Base-by-base conservation (phyloP, 805 yeast species). In the Nakazawaea ambrosiae region DNA sequence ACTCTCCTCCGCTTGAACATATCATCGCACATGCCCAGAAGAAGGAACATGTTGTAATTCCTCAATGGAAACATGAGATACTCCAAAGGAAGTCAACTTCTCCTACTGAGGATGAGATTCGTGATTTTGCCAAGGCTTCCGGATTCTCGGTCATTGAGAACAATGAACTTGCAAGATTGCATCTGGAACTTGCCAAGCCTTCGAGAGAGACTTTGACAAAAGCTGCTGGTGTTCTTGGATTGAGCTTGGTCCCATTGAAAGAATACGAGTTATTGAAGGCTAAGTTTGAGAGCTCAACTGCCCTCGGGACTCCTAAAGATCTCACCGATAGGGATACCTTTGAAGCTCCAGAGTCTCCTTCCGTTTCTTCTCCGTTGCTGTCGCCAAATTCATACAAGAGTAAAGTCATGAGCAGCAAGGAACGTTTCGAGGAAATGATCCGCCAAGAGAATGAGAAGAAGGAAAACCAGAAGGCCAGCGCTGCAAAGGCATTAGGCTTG, bases 321-420 rank as follows among this genome's bases (percentile, higher is more conserved):
- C 7, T 10, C 10, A 11, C 31, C 5, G 10, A 12, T 12, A 28
- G 19, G 16, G 33, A 31, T 11, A 5, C 20, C 15, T 14, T 28
- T 14, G 5, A 6, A 10, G 20, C 24, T 12, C 28, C 23, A 19
- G 44, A 37, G 31, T 19, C 42, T 15, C 12, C 29, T 14, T 28
- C 40, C 3, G 25, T 41, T 11, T 32, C 39, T 6, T 25, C 43
- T 8, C 33, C 44, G 2, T 42, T 47, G 14, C 18, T 46, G 12
- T 14, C 33, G 2, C 33, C 40, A 5, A 26, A 22, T 27, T n/a
- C 20, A 19, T 12, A 34, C 9, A 37, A 28, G 27, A 37, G 34
- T 2, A 61, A 58, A 37, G 61, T 60, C 29, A 42, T 53, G 19
- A 57, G 56, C 3, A 58, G 56, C 7, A 59, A 60, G 39, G 58